phyloP scores from a whole-genome alignment of 208 protist genomes.

The Naegleria fowleri region DNA sequence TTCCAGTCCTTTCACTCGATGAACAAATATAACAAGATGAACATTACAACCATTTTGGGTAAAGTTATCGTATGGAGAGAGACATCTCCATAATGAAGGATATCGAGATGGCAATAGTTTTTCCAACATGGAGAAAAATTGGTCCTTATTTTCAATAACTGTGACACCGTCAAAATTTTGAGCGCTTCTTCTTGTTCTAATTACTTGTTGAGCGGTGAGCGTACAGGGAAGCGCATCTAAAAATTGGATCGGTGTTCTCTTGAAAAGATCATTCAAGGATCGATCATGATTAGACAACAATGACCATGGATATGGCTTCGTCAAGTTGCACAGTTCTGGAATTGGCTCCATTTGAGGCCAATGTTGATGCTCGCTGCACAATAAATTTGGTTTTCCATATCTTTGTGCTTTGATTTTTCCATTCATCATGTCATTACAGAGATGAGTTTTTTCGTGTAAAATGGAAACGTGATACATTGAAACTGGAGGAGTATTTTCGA shows the following conservation, averaged over 20 bases:
- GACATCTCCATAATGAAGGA: background rate
- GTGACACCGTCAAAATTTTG: background rate
- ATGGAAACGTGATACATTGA: no score
- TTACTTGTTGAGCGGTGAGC: background rate
- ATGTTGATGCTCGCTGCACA: background rate
- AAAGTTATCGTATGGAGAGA: background rate
- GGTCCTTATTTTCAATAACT: background rate
- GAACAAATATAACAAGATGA: background rate
- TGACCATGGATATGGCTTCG: background rate
- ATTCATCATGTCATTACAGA: background rate
- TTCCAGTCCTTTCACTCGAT: background rate
- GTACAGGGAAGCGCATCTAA: background rate
- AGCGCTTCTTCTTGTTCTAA: slow-evolving; percentile 9
- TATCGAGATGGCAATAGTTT: background rate
- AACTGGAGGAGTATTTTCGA: background rate
- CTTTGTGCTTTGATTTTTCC: background rate
- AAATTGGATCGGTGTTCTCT: background rate
- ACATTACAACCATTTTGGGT: background rate
- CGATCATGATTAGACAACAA: background rate
- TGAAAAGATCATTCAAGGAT: background rate
- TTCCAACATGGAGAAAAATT: background rate
- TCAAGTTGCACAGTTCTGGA: background rate
- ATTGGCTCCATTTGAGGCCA: background rate
- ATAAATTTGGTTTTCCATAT: background rate
- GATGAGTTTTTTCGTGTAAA: no score